phyloP scores from a whole-genome alignment of 306 rosid genomes.

The Mimosa bimucronata region DNA sequence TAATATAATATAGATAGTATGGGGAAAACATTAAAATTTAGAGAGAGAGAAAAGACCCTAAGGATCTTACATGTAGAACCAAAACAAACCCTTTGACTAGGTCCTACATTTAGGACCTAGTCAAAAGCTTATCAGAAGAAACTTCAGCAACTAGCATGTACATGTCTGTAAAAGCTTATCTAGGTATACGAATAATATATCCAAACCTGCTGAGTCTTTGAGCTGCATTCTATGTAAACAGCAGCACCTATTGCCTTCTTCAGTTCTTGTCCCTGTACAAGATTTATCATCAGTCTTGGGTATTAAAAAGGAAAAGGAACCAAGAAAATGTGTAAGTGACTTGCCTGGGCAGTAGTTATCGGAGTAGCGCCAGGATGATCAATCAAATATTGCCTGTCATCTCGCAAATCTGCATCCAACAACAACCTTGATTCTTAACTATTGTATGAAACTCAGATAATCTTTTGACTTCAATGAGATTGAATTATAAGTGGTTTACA shows the following conservation, averaged over 20 bases:
- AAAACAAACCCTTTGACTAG: too few species aligned
- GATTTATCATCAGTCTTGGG: conserved; percentile 21
- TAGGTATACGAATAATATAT: conserved; percentile 1
- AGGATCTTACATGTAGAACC: too few species aligned
- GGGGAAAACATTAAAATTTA: too few species aligned
- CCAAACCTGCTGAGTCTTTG: conserved; percentile 89
- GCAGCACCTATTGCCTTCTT: conserved; percentile 94
- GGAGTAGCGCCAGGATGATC: conserved; percentile 71
- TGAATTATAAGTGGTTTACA: conserved; percentile 20
- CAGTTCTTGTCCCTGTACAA: conserved; percentile 85
- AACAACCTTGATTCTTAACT: conserved; percentile 5
- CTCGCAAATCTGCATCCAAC: conserved; percentile 60
- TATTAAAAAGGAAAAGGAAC: not conserved
- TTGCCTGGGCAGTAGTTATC: conserved; percentile 65
- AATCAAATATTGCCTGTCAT: conserved; percentile 60
- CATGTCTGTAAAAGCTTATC: conserved; percentile 16
- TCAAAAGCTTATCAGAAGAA: not conserved
- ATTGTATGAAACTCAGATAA: conserved; percentile 1
- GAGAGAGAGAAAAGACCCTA: too few species aligned
- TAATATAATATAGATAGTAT: too few species aligned
- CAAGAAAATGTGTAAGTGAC: conserved; percentile 1
- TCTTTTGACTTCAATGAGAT: conserved; percentile 12
- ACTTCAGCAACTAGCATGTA: conserved; percentile 7
- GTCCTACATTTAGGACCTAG: too few species aligned
- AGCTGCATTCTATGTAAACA: conserved; percentile 91